Base-by-base conservation (phyloP, 495 filamentous ascomycete species). In the Apodospora peruviana region DNA sequence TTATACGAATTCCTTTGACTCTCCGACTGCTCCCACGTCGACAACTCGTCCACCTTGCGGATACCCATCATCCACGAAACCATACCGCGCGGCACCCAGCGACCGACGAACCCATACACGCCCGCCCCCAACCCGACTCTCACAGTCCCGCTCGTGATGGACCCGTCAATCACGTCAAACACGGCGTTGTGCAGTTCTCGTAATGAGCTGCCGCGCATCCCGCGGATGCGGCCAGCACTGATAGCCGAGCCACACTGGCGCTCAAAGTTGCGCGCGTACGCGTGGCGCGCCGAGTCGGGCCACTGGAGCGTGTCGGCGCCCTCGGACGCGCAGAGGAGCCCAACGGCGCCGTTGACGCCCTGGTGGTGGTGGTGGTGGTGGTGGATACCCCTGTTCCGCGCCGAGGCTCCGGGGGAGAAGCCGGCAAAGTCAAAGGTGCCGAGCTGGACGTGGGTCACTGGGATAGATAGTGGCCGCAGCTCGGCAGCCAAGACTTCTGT, bases 31-130 rank as follows among this genome's bases (percentile, higher is more conserved):
- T 41, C 36, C 70, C 73, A 68, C 12, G 70, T 60, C 45, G 66
- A 67, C 39, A 77, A 59, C 57, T 74, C 60, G 45, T 72, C 70
- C 4, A 78, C 79, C 42, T 68, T 70, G 35, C 79, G 68, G 25
- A 87, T 77, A 1, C 90, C 87, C 77, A 96, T 80, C 88, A 97
- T 96, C 85, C 87, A 88, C 16, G 79, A 81, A 19, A 96, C 87
- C 23, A 96, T 38, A 5, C 83, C 79, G 16, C 76, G 72, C 9
- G 93, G 93, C n/a, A 84, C 77, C 83, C 84, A 94, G 14, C 79
- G 75, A 2, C 93, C 94, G 1, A 97, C 83, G 27, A 95, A 69
- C n/a, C 84, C 84, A 66, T 98, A 97, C 0, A 86, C 73, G 40
- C 81, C 63, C 11, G 87, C 88, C 4, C 93, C 94, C 40, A 87